Evolutionary conservation across 306 rosid species (phyloP), one percentile per base, ranked within the genome.

Genomic region (Sphenostylis stenocarpa): DNA sequence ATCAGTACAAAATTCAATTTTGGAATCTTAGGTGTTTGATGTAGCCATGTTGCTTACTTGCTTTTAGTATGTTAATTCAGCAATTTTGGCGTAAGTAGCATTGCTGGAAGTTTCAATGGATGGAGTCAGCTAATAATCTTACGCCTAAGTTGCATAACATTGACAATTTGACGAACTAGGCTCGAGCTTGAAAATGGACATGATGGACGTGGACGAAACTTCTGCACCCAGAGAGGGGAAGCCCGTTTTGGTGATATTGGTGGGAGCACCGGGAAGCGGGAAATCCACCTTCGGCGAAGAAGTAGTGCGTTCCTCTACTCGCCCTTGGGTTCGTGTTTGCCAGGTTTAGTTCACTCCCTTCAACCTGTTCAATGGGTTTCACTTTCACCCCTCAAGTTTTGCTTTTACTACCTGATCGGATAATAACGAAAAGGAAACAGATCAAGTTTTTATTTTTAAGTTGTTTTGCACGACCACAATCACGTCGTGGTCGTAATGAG

Each of bases 231-330:
- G 86, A 86, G 85, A 82, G 48, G 86, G 44, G 72, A 94, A 89
- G 77, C 55, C 74, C 61, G 38, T 89, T 16, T 58, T 88, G 87
- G 92, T 87, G 8, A 80, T 95, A 26, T 70, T 92, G 83, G 89
- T 92, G 7, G 98, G 98, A n/a, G 92, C 97, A 24, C 97, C 96
- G 0, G 98, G 98, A 4, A 90, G 96, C 52, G 98, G 98, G 9
- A 94, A 92, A 69, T 92, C 97, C 47, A 92, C 98, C 36, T 94
- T 94, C 82, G 89, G 97, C 49, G 96, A 94, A 45, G 84, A 84
- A 31, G 93, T 92, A 34, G 86, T 90, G 83, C 60, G 83, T 53
- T 81, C 87, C 72, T 85, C 97, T 7, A n/a, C 88, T 36, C 89
- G 97, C 49, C 77, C 89, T 7, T 92, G 97, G 97, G 77, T 83